phyloP scores from a whole-genome alignment of 352 stramenopile species.

The Pythium plurisporium region DNA sequence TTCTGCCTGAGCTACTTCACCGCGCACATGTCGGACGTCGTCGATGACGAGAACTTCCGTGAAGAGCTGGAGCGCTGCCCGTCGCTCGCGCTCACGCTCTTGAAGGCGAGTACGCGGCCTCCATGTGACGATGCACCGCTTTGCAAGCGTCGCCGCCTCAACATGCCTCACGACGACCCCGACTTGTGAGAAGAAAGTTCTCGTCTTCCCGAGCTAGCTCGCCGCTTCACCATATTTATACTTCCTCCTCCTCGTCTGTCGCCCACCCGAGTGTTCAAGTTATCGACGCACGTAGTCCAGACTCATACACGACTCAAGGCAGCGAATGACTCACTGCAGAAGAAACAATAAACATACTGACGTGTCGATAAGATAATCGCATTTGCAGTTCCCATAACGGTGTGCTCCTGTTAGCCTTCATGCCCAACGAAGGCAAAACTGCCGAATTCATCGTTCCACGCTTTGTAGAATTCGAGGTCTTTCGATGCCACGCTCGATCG shows the following conservation, averaged over 20 bases:
- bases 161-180: slow-evolving; percentile 77
- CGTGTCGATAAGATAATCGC: slow-evolving; percentile 2
- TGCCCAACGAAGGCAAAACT: slow-evolving; percentile 82
- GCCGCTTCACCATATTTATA: slow-evolving; percentile 15
- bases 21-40: slow-evolving; percentile 67
- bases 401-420: slow-evolving; percentile 27
- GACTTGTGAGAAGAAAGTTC: slow-evolving; percentile 41
- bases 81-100: slow-evolving; percentile 68
- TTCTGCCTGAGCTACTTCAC: slow-evolving; percentile 79
- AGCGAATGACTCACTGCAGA: background rate
- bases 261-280: background rate
- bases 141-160: slow-evolving; percentile 68
- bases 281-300: too few relatives aligned
- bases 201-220: background rate
- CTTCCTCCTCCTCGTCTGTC: background rate
- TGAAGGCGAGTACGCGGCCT: slow-evolving; percentile 53
- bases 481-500: slow-evolving; percentile 93
- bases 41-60: slow-evolving; percentile 79
- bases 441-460: slow-evolving; percentile 93
- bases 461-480: slow-evolving; percentile 91
- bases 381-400: background rate
- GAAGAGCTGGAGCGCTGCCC: slow-evolving; percentile 78
- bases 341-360: background rate
- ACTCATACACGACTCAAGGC: background rate
- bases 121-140: slow-evolving; percentile 28